These are phyloP conservation scores for Coniosporium apollinis DNA, from an alignment of 495 filamentous ascomycete species.

Conservation along the genomic window DNA sequence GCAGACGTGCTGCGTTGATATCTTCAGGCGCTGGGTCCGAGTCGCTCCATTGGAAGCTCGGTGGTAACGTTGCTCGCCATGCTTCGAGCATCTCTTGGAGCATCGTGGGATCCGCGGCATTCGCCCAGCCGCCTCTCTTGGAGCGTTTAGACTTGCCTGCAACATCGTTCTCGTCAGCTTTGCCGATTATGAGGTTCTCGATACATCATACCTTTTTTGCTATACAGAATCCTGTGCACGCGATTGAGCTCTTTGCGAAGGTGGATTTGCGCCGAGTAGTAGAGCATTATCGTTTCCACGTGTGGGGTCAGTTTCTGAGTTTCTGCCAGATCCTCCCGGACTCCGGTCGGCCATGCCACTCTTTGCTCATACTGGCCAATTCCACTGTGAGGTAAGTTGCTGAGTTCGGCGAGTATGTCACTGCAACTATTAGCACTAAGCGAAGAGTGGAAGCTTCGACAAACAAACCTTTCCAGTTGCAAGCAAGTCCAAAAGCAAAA, in stretches of 20 bases:
- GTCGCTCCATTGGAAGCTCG: constrained; percentile 46
- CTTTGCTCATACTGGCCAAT: constrained; percentile 15
- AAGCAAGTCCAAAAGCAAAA: constrained; percentile 90
- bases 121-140: not conserved
- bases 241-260: constrained; percentile 72
- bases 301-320: not conserved
- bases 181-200: not conserved
- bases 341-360: constrained; percentile 47
- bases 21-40: constrained; percentile 48
- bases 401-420: constrained; percentile 83
- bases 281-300: constrained; percentile 41
- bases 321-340: constrained; percentile 11
- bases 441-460: not conserved
- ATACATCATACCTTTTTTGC: not conserved
- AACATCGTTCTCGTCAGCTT: too few species aligned
- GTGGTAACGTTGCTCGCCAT: constrained; percentile 29
- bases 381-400: constrained; percentile 44
- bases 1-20: constrained; percentile 68
- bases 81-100: constrained; percentile 26
- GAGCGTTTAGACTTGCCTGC: too few species aligned
- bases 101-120: constrained; percentile 15
- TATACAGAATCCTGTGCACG: constrained; percentile 44
- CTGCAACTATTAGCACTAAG: constrained; percentile 25
- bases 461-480: constrained; percentile 69
- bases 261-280: constrained; percentile 74